Evolutionary conservation across 257 asterid species (phyloP), one percentile per base, ranked within the genome.

Genomic region (Nicotiana attenuata): DNA sequence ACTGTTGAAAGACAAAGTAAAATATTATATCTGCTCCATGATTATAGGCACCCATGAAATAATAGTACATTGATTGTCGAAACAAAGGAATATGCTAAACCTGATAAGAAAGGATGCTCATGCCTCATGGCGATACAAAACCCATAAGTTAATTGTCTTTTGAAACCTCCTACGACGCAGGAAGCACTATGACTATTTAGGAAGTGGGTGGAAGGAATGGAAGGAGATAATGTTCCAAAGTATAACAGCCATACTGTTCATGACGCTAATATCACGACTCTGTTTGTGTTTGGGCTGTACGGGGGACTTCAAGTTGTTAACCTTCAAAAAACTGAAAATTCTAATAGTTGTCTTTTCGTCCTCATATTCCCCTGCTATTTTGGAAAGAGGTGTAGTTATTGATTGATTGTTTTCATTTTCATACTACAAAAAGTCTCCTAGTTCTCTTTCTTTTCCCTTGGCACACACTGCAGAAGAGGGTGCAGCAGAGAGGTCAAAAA

Each of bases 1-100:
- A 87, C 98, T 96, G 94, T 85, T 84, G 66, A 76, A 50, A 68
- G 84, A 85, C 85, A 90, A 87, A 82, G 82, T 66, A 61, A 64
- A 38, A 15, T 50, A 75, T 75, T 75, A 75, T 24, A 75, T 75
- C 63, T 24, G 61, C 79, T 15, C 79, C 79, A 47, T 50, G 41
- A 75, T 50, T 47, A 22, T 15, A 75, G 45, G 26, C 5, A 50
- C 22, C 41, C 61, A 15, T 47, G 41, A 47, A 47, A 24, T 24
- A 73, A 20, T 22, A 24, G 79, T 50, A 50, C 63, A 50, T 15
- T 24, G 61, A 45, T 2, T 0, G 10, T 24, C 38, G 3, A 73
- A 47, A 15, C 24, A 73, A 14, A 73, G 55, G 79, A 73, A 73
- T 24, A 47, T 14, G 10, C 19, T 47, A 73, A 73, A 7, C 24